Evolutionary conservation across 768 basidiomycete species (phyloP).

Genomic region (Sarcodon sp.): DNA sequence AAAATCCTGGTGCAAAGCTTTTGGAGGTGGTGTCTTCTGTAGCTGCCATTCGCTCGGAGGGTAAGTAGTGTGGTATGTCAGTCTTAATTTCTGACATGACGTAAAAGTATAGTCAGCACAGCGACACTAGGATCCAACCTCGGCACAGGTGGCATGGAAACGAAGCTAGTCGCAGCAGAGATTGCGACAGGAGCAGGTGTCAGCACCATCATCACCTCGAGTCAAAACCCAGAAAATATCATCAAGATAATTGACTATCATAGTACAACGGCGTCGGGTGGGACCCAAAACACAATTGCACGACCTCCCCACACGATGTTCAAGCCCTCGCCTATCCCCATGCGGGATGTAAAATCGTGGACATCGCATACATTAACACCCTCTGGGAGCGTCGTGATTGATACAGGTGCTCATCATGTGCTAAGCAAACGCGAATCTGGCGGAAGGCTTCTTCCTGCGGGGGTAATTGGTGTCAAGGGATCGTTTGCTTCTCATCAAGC

Average conservation of each 20-base stretch:
- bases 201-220: conserved; percentile 81
- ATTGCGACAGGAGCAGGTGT: conserved; percentile 94
- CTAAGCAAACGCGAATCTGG: conserved; percentile 80
- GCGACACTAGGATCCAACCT: conserved; percentile 85
- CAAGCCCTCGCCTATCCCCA: conserved; percentile 53
- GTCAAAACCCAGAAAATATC: conserved; percentile 64
- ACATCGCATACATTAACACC: conserved; percentile 91
- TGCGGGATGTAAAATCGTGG: conserved; percentile 89
- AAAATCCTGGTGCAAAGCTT: conserved; percentile 69
- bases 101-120: conserved; percentile 58
- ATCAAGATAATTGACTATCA: conserved; percentile 76
- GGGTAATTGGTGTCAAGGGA: conserved; percentile 79
- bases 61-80: conserved; percentile 24
- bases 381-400: conserved; percentile 80
- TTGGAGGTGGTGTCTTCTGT: conserved; percentile 81
- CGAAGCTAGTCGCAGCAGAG: conserved; percentile 96
- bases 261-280: conserved; percentile 16
- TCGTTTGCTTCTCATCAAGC: conserved; percentile 92
- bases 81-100: neutral
- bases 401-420: conserved; percentile 79
- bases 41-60: conserved; percentile 66
- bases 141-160: conserved; percentile 98
- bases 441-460: conserved; percentile 83
- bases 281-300: neutral
- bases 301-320: conserved; percentile 87